Percentiles rank a stretch among this genome's conserved stretches.
These are phyloP conservation scores for Pedinophyceae sp. DNA, from an alignment of 139 green algal species.

Conservation along the genomic window DNA sequence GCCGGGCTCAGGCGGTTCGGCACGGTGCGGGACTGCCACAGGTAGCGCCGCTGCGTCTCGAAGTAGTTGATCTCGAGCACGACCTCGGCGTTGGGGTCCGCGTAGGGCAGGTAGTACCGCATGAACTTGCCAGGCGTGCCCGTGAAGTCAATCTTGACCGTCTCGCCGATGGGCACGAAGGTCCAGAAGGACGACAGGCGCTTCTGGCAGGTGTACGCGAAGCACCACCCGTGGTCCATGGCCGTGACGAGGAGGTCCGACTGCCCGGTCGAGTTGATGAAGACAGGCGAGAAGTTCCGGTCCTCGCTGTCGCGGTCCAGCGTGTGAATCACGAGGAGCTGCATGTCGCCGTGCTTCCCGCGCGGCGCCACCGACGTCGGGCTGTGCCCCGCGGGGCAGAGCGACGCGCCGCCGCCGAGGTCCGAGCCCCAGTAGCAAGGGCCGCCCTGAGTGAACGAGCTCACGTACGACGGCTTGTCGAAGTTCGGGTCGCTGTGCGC, in stretches of 20 bases:
- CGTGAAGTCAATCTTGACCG: slow-evolving; percentile 8
- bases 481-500: neutral
- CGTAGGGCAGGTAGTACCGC: neutral
- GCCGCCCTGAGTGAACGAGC: no score
- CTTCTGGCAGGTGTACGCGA: slow-evolving; percentile 21
- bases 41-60: slow-evolving; percentile 3
- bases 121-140: no score
- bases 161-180: neutral
- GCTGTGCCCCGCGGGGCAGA: neutral
- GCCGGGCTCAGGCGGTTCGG: neutral
- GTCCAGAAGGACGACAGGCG: slow-evolving; percentile 13
- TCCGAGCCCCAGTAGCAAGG: no score
- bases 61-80: slow-evolving; percentile 10
- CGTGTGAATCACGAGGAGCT: slow-evolving; percentile 30
- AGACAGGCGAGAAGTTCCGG: slow-evolving; percentile 32
- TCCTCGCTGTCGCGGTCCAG: slow-evolving; percentile 32
- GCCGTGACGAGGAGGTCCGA: slow-evolving; percentile 13
- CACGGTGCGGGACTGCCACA: no score
- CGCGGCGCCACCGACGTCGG: slow-evolving; percentile 6
- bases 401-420: no score
- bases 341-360: slow-evolving; percentile 28
- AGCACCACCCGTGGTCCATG: slow-evolving; percentile 48
- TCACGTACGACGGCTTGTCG: neutral
- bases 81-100: neutral
- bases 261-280: slow-evolving; percentile 13